phyloP scores from a whole-genome alignment of 306 rosid genomes.

The Abrus precatorius region DNA sequence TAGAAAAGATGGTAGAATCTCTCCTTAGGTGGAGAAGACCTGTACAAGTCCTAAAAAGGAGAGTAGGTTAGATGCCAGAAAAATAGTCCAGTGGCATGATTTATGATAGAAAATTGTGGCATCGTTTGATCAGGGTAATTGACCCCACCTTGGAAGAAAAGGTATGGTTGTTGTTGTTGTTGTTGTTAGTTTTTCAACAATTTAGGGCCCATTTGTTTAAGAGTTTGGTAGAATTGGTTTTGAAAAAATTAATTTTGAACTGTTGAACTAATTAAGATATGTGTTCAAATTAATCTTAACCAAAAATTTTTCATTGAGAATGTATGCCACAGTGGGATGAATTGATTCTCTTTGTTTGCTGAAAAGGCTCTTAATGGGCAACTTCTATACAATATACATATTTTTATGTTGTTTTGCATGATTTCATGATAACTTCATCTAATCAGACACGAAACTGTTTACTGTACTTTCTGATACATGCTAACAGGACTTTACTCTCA shows the following conservation, averaged over 20 bases:
- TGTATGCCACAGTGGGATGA: too few relatives aligned
- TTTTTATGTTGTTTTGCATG: slow-evolving; percentile 27
- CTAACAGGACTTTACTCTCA: not conserved
- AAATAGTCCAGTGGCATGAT: not conserved
- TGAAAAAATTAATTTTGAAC: too few relatives aligned
- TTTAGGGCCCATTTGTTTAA: not conserved
- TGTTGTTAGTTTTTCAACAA: not conserved
- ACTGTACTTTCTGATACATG: slow-evolving; percentile 16
- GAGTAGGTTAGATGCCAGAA: not conserved
- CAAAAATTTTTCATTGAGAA: too few relatives aligned
- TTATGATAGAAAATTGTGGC: not conserved
- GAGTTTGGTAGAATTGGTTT: too few relatives aligned
- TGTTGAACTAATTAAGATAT: too few relatives aligned
- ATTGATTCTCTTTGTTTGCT: too few relatives aligned
- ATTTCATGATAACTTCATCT: slow-evolving; percentile 33
- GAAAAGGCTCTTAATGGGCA: too few relatives aligned
- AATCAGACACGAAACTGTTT: not conserved
- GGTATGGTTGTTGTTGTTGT: not conserved
- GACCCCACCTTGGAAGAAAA: not conserved
- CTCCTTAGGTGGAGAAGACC: not conserved
- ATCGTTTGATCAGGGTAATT: not conserved
- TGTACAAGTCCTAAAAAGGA: not conserved
- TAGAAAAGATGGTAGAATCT: not conserved
- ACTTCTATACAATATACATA: not conserved
- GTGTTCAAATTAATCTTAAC: too few relatives aligned